A percentile compares a stretch with the other conserved stretches of the same genome.
phyloP scores from a whole-genome alignment of 176 grass and related monocot species.

The Thalia dealbata region DNA sequence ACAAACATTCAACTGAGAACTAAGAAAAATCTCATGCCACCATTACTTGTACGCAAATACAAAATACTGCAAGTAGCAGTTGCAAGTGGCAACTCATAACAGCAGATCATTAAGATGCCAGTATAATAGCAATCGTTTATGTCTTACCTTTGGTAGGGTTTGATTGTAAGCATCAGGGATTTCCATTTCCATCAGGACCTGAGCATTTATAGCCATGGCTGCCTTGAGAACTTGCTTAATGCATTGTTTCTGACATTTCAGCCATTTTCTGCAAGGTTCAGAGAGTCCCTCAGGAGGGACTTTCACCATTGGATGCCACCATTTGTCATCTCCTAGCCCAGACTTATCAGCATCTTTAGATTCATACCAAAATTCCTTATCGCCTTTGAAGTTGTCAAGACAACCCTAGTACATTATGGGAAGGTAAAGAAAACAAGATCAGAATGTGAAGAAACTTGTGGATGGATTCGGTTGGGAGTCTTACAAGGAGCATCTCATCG shows the following conservation, averaged over 20 bases:
- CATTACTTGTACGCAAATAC: too few relatives aligned
- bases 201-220: slow-evolving; percentile 16
- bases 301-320: slow-evolving; percentile 11
- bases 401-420: not conserved
- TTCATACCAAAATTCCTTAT: not conserved
- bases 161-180: slow-evolving; percentile 11
- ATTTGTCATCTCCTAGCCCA: not conserved
- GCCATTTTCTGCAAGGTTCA: slow-evolving; percentile 1
- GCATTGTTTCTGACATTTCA: slow-evolving; percentile 1
- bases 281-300: slow-evolving; percentile 4
- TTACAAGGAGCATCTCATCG: not conserved
- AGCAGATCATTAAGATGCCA: too few relatives aligned
- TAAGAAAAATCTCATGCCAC: not conserved
- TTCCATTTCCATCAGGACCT: slow-evolving; percentile 11
- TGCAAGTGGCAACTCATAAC: too few relatives aligned
- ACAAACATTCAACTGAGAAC: not conserved
- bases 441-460: not conserved
- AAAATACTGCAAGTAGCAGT: too few relatives aligned
- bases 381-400: slow-evolving; percentile 2
- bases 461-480: not conserved
- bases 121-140: too few relatives aligned
- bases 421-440: not conserved
- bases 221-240: slow-evolving; percentile 11
- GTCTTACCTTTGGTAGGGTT: slow-evolving; percentile 4
- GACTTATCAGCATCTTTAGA: slow-evolving; percentile 4